Percentiles rank a stretch among this genome's conserved stretches.
Evolutionary conservation across 371 early-diverging fungal species (phyloP).

Genomic region (Encephalitozoon intestinalis): DNA sequence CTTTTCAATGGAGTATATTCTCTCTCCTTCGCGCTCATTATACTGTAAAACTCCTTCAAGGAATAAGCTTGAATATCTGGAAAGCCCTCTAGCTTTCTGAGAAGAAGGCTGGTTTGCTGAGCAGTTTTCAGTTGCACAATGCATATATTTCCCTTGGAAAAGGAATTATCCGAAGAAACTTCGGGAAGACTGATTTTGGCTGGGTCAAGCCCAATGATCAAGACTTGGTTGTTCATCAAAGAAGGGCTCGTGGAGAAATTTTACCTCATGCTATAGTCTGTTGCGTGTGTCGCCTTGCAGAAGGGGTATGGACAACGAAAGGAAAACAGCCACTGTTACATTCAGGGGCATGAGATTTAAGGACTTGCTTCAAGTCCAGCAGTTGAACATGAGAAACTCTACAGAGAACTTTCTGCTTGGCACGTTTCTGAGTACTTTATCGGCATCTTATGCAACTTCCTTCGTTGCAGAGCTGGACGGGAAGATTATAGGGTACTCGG

Average conservation of each 20-base stretch:
- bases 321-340: not conserved
- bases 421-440: not conserved
- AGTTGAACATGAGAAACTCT: not conserved
- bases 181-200: not conserved
- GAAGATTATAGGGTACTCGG: not conserved
- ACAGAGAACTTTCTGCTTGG: not conserved
- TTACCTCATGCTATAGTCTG: not conserved
- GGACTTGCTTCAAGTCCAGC: not conserved
- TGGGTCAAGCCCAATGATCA: not conserved
- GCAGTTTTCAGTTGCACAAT: not conserved
- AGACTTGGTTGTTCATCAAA: not conserved
- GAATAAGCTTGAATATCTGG: not conserved
- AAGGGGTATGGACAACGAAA: not conserved
- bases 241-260: not conserved
- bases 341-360: not conserved
- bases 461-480: not conserved
- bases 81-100: not conserved
- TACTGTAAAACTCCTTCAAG: not conserved
- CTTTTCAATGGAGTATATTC: conserved; percentile 4
- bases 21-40: not conserved
- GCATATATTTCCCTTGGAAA: not conserved
- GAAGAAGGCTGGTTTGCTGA: not conserved
- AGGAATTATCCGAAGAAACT: not conserved
- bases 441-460: not conserved
- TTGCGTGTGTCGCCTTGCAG: not conserved